A percentile compares a stretch with the other conserved stretches of the same genome.
Conservation (phyloP, 1,284 basidiomycete species). For the Ceratobasidium sp. region DNA sequence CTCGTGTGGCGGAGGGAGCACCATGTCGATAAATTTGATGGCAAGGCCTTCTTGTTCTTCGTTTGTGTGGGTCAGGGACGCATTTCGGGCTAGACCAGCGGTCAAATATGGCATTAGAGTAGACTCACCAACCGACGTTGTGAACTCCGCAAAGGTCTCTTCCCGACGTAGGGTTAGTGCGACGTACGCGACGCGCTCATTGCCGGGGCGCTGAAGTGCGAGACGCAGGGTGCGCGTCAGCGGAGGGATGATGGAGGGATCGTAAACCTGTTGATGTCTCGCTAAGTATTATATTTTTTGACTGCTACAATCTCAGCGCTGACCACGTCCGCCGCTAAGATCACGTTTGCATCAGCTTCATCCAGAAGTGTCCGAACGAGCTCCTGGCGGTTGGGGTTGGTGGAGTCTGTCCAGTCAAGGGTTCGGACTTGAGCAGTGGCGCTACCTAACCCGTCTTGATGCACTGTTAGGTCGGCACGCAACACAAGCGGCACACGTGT, state of each 20-base stretch:
- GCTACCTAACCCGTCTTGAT: slow-evolving; percentile 65
- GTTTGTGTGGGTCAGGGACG: too few relatives aligned
- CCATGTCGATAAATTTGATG: slow-evolving; percentile 24
- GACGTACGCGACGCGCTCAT: slow-evolving; percentile 22
- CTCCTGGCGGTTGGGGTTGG: slow-evolving; percentile 50
- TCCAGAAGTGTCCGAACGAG: slow-evolving; percentile 55
- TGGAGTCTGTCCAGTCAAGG: slow-evolving; percentile 73
- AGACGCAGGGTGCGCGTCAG: slow-evolving; percentile 64
- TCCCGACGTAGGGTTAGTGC: slow-evolving; percentile 44
- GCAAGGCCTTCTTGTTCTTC: slow-evolving; percentile 27
- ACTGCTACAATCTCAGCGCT: slow-evolving; percentile 40
- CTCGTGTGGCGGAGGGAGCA: neutral
- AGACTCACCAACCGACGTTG: slow-evolving; percentile 30
- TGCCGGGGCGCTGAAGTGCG: slow-evolving; percentile 38
- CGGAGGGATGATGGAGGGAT: slow-evolving; percentile 68
- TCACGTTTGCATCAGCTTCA: slow-evolving; percentile 62
- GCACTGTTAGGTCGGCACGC: neutral
- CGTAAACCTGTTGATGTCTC: slow-evolving; percentile 66
- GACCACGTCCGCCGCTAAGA: slow-evolving; percentile 78
- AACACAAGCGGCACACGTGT: slow-evolving; percentile 23
- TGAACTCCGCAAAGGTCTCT: slow-evolving; percentile 42
- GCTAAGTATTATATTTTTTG: neutral
- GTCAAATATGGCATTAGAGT: neutral
- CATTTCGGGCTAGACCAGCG: neutral
- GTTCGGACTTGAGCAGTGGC: slow-evolving; percentile 58